phyloP scores from a whole-genome alignment of 768 basidiomycete species.

The Leccinum subtestaceum region DNA sequence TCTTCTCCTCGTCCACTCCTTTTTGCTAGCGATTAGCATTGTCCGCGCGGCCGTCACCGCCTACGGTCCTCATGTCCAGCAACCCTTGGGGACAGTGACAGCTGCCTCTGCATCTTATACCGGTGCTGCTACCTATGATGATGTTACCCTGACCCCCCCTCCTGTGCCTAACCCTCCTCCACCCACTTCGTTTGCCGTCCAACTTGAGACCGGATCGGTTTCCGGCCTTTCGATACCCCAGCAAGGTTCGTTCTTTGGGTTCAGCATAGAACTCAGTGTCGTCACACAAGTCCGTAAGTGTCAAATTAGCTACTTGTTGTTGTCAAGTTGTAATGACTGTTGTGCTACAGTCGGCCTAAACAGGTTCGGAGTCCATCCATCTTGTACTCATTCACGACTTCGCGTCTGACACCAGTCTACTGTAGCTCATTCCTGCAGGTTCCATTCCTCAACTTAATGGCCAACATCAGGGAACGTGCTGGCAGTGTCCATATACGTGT shows the following conservation, averaged over 20 bases:
- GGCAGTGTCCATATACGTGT: conserved; percentile 65
- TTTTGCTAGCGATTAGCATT: conserved; percentile 12
- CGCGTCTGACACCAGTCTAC: neutral
- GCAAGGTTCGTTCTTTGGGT: conserved; percentile 64
- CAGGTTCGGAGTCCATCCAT: conserved; percentile 8
- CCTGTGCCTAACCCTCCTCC: conserved; percentile 45
- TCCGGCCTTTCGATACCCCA: conserved; percentile 40
- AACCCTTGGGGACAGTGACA: conserved; percentile 27
- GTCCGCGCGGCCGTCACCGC: conserved; percentile 13
- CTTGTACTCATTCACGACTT: neutral
- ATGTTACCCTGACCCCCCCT: conserved; percentile 48
- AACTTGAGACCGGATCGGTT: conserved; percentile 34
- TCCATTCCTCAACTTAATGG: conserved; percentile 77
- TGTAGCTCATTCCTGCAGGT: conserved; percentile 50
- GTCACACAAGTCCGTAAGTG: conserved; percentile 41
- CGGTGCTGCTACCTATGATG: conserved; percentile 50
- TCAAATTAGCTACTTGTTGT: neutral
- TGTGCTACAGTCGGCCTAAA: conserved; percentile 15
- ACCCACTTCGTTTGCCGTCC: conserved; percentile 40
- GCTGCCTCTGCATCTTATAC: conserved; percentile 43
- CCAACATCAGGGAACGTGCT: conserved; percentile 60
- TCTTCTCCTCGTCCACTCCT: conserved; percentile 25
- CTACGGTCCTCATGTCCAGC: conserved; percentile 25
- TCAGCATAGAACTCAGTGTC: conserved; percentile 76
- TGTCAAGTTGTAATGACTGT: neutral